A percentile compares a stretch with the other conserved stretches of the same genome.
Evolutionary conservation across 2,329 filamentous ascomycete genomes (phyloP).

Genomic region (Tolypocladium endophyticum): DNA sequence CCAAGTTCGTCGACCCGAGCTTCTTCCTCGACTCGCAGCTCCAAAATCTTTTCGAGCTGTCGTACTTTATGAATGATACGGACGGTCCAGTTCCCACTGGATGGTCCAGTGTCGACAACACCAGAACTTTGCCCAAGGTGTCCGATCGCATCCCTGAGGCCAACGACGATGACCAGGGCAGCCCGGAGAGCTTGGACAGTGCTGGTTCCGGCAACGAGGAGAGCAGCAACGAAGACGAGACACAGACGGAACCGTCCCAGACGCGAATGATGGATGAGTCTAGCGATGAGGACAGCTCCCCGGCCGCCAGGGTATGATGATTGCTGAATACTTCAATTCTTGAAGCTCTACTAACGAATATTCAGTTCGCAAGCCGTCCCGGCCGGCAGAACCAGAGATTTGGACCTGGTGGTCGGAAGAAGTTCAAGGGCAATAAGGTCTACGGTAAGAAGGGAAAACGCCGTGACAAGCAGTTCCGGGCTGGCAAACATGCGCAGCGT

Average conservation of each 20-base stretch:
- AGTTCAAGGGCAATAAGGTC: constrained; percentile 32
- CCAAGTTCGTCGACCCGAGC: constrained; percentile 40
- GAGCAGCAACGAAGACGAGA: constrained; percentile 40
- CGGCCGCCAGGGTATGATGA: constrained; percentile 13
- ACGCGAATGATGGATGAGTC: constrained; percentile 52
- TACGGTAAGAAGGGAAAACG: constrained; percentile 40
- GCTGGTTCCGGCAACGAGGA: constrained; percentile 38
- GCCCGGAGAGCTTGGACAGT: constrained; percentile 36
- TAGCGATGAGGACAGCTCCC: constrained; percentile 39
- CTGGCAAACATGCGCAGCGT: constrained; percentile 27
- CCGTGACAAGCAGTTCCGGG: constrained; percentile 29
- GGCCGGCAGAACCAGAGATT: constrained; percentile 13
- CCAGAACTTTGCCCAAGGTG: constrained; percentile 44
- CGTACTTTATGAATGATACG: constrained; percentile 45
- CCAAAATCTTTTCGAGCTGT: constrained; percentile 67
- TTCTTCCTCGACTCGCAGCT: constrained; percentile 51
- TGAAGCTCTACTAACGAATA: constrained; percentile 1
- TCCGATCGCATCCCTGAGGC: constrained; percentile 34
- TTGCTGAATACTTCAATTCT: background rate
- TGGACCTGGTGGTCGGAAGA: constrained; percentile 31
- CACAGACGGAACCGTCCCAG: constrained; percentile 16
- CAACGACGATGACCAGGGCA: constrained; percentile 36
- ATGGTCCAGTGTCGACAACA: constrained; percentile 52
- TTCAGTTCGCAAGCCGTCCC: constrained; percentile 8
- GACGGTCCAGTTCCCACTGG: constrained; percentile 58